Evolutionary conservation across 345 rosid species (phyloP).

Genomic region (Populus tremula): DNA sequence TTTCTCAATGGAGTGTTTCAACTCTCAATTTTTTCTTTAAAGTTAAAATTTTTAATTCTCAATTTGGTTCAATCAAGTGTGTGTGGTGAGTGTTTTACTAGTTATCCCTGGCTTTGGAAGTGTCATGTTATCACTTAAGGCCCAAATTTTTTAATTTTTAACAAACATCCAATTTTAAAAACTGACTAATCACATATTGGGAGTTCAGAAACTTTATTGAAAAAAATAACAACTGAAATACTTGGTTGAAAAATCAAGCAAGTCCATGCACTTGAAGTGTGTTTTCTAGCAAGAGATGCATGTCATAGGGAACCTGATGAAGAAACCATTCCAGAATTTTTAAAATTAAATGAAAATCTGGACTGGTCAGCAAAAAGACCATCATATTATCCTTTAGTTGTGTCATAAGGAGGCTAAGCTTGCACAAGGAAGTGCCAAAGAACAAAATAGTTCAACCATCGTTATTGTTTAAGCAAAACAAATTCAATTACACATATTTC

Average conservation of each 20-base stretch:
- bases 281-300: neutral
- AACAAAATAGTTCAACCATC: neutral
- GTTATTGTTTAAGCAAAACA: neutral
- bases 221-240: neutral
- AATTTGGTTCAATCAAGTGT: neutral
- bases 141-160: neutral
- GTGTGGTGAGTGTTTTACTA: neutral
- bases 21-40: neutral
- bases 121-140: neutral
- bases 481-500: neutral
- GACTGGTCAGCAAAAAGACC: neutral
- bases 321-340: neutral
- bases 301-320: neutral
- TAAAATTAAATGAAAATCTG: neutral
- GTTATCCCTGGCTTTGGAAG: neutral
- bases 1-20: neutral
- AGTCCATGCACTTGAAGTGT: neutral
- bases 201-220: neutral
- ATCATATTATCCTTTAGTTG: neutral
- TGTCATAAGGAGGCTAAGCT: neutral
- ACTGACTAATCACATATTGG: neutral
- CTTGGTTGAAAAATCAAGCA: neutral
- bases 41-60: neutral
- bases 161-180: neutral
- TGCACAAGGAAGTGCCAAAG: neutral